Evolutionary conservation across 345 rosid species (phyloP).

Genomic region (Linum usitatissimum): DNA sequence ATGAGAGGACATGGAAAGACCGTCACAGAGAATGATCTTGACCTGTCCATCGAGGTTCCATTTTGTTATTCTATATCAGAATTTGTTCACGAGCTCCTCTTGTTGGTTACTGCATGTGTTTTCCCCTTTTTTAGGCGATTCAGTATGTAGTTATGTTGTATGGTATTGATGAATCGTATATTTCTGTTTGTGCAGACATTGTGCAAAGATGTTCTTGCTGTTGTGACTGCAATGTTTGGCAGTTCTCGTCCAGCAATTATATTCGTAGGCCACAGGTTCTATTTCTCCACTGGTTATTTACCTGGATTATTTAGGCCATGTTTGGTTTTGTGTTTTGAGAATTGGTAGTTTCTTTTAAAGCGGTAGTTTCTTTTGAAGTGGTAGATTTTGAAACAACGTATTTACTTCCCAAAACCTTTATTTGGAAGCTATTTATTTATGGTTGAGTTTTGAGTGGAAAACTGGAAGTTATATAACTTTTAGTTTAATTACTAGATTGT

Average conservation of each 20-base stretch:
- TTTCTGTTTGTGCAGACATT: constrained; percentile 58
- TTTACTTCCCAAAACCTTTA: no score
- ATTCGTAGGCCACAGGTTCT: constrained; percentile 91
- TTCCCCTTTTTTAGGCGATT: background rate
- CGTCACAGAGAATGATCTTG: constrained; percentile 62
- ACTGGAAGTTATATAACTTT: no score
- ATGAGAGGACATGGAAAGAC: constrained; percentile 94
- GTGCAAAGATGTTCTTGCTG: constrained; percentile 75
- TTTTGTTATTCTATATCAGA: background rate
- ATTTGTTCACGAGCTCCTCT: background rate
- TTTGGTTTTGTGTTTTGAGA: no score
- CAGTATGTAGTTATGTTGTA: background rate
- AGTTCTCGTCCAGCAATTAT: constrained; percentile 85
- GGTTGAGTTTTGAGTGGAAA: no score
- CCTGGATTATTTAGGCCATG: background rate
- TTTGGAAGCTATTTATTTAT: no score
- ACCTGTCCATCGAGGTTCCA: constrained; percentile 75
- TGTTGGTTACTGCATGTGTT: background rate
- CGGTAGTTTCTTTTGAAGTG: no score
- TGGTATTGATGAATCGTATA: background rate
- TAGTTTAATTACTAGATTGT: no score
- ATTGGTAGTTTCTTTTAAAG: no score
- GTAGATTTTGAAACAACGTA: no score
- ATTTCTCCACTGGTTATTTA: background rate
- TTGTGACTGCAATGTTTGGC: constrained; percentile 72